Conservation (phyloP, 1,284 basidiomycete species). For the Tetrapyrgos nigripes region DNA sequence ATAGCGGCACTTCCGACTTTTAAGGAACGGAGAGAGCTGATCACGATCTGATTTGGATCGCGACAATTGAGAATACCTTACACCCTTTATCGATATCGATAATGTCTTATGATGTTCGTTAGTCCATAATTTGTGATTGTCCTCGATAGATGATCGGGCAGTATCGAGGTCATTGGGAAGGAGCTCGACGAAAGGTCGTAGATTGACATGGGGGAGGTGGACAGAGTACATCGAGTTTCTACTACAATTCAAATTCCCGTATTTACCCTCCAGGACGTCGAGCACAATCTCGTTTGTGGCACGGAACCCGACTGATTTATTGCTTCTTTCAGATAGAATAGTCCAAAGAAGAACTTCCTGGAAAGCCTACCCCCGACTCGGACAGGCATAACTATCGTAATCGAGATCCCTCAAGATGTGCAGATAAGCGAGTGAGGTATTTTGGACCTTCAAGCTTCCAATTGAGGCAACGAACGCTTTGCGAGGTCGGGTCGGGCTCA, state of each 20-base stretch:
- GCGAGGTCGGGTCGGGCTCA: not conserved
- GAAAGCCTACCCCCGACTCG: not conserved
- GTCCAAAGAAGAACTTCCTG: not conserved
- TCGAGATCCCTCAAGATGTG: not conserved
- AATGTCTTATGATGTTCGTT: not conserved
- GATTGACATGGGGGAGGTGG: too few species aligned
- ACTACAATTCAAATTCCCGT: too few species aligned
- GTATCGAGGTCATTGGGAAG: not conserved
- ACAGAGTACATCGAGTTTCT: too few species aligned
- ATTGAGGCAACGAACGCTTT: not conserved
- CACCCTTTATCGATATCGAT: slow-evolving; percentile 7
- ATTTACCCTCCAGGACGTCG: too few species aligned
- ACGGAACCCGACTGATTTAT: not conserved
- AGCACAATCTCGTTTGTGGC: not conserved
- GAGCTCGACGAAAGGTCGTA: too few species aligned
- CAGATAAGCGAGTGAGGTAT: not conserved
- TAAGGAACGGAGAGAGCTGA: slow-evolving; percentile 1
- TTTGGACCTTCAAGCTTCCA: not conserved
- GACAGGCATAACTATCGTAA: too few species aligned
- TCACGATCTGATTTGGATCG: slow-evolving; percentile 2
- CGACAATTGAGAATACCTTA: not conserved
- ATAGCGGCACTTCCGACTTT: slow-evolving; percentile 14
- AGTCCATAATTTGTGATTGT: not conserved
- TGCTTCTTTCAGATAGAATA: not conserved
- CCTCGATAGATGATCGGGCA: not conserved